Base-by-base conservation (phyloP, 2,329 filamentous ascomycete species). In the Chaetomium globosum region DNA sequence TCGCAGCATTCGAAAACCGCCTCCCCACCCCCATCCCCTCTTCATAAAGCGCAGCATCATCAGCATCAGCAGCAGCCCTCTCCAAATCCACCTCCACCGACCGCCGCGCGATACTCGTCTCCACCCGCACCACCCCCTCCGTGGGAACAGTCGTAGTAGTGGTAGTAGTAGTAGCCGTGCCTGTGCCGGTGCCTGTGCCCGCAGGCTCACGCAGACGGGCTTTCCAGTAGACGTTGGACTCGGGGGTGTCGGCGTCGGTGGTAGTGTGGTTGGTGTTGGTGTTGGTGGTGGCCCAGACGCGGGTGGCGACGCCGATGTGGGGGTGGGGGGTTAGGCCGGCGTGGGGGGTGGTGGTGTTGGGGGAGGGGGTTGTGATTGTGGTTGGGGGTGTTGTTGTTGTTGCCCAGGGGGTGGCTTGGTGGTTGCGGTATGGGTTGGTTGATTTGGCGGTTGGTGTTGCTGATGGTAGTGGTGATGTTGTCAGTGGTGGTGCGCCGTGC, bases 81-180 rank as follows among this genome's bases (percentile, higher is more conserved):
- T 36, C 33, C n/a, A 1, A n/a, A 7, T 36, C 57, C 13, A 39
- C 1, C 51, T 49, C 58, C 23, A 30, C 28, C 13, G 59, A 61
- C 59, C 36, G 59, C 23, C 55, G 55, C 30, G 63, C 63, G 31
- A 69, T 69, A 16, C 54, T 56, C 39, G 69, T 71, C 61, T 69
- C 63, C 13, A 71, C 58, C n/a, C 59, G 56, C 3, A 70, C 69
- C 52, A 63, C 63, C 6, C 57, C 60, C 46, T 16, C 33, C 3
- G 33, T 13, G 12, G 33, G 2, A 10, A 4, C 4, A 13, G 33
- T 36, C 2, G 33, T 36, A 13, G 33, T 36, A 2, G 33, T 36
- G 10, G 5, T 36, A 12, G 33, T 36, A 6, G 33, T 12, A 16
- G 36, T 39, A 39, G 10, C 8, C 9, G 12, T 39, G 36, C 10